Percentiles rank a stretch among this genome's conserved stretches.
Conservation (phyloP, 306 rosid genomes). For the Casuarina equisetifolia region DNA sequence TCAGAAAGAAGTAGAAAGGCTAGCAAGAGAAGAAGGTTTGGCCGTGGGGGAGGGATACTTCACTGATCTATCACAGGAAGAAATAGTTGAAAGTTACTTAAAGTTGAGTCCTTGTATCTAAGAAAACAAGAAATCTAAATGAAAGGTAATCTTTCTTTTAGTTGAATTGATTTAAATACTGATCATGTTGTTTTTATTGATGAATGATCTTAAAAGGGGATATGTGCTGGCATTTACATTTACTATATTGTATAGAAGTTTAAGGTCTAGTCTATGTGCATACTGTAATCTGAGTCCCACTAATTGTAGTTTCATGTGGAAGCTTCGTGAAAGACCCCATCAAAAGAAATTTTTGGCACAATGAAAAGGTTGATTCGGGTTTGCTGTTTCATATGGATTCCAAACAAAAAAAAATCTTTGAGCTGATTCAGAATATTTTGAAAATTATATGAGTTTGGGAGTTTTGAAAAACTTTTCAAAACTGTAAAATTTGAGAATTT, state of each 20-base stretch:
- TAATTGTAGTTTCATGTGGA: background rate
- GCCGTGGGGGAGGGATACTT: constrained; percentile 73
- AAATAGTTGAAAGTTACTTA: constrained; percentile 54
- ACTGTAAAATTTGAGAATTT: no score
- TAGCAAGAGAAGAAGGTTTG: constrained; percentile 65
- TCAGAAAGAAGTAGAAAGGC: constrained; percentile 57
- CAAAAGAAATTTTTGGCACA: background rate
- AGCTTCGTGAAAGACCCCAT: background rate
- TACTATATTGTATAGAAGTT: no score
- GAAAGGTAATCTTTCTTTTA: constrained; percentile 2
- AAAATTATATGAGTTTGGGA: no score
- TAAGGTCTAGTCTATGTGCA: background rate
- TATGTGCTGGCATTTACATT: no score
- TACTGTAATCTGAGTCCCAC: background rate
- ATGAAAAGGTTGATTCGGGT: background rate
- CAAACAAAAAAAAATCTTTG: background rate
- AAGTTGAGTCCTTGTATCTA: constrained; percentile 25
- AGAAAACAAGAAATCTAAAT: constrained; percentile 12
- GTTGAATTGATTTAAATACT: background rate
- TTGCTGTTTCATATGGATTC: background rate
- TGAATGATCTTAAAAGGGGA: no score
- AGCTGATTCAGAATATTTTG: no score
- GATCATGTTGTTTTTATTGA: constrained; percentile 15
- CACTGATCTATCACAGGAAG: constrained; percentile 71
- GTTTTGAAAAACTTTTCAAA: no score